These are phyloP conservation scores for Heterobasidion occidentale DNA, from an alignment of 1,284 basidiomycete species.

Conservation along the genomic window DNA sequence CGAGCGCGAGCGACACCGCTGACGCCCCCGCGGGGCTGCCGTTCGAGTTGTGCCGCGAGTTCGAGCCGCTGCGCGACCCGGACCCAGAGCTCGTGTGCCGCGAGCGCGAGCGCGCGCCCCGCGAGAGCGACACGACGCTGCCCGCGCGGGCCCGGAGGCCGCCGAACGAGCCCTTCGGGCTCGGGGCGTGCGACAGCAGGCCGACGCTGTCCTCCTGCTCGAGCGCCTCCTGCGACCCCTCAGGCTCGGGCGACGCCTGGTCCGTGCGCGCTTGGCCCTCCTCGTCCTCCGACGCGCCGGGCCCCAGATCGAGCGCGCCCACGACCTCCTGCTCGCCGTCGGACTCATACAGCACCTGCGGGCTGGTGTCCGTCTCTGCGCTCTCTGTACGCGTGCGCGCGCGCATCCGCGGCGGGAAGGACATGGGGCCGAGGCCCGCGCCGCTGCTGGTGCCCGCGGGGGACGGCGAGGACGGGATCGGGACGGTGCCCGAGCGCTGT, in stretches of 20 bases:
- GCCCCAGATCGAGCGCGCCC: slow-evolving; percentile 2
- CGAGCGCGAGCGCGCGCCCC: slow-evolving; percentile 5
- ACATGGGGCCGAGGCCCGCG: slow-evolving; percentile 39
- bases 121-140: slow-evolving; percentile 19
- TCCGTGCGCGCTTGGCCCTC: not conserved
- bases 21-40: slow-evolving; percentile 20
- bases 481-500: slow-evolving; percentile 43
- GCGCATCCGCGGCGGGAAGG: slow-evolving; percentile 30
- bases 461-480: slow-evolving; percentile 39
- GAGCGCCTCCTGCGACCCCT: slow-evolving; percentile 47
- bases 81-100: slow-evolving; percentile 21
- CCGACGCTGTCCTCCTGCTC: slow-evolving; percentile 70
- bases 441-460: slow-evolving; percentile 14
- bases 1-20: slow-evolving; percentile 24
- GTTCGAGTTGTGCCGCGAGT: slow-evolving; percentile 4
- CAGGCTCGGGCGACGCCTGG: slow-evolving; percentile 33
- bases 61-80: slow-evolving; percentile 11
- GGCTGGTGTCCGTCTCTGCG: slow-evolving; percentile 29
- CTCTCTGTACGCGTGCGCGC: slow-evolving; percentile 38
- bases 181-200: slow-evolving; percentile 40
- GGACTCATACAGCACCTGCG: slow-evolving; percentile 23
- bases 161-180: slow-evolving; percentile 48
- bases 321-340: slow-evolving; percentile 28
- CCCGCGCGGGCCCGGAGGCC: slow-evolving; percentile 36
- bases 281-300: slow-evolving; percentile 13